Percentiles rank a stretch among this genome's conserved stretches.
These are phyloP conservation scores for Chaetomium strumarium DNA, from an alignment of 2,329 filamentous ascomycete genomes.

Conservation along the genomic window DNA sequence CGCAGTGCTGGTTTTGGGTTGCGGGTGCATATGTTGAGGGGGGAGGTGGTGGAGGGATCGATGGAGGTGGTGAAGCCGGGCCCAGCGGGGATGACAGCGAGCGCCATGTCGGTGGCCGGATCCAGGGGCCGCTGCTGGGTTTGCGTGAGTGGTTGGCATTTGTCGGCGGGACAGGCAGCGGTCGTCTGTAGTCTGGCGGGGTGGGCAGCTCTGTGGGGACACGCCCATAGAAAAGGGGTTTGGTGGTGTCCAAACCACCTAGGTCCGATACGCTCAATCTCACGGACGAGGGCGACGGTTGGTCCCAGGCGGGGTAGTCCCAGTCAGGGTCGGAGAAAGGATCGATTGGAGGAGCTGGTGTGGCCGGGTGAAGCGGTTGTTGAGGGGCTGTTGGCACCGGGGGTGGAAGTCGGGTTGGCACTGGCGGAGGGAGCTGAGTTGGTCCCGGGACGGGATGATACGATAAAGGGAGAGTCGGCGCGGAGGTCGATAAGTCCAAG, in stretches of 20 bases:
- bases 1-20: background rate
- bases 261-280: background rate
- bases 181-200: background rate
- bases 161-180: background rate
- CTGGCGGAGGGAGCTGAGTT: background rate
- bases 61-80: background rate
- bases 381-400: background rate
- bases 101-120: slow-evolving; percentile 12
- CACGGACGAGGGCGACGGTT: background rate
- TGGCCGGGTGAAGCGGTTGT: background rate
- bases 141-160: slow-evolving; percentile 4
- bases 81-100: background rate
- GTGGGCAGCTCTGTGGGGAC: slow-evolving; percentile 5
- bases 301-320: slow-evolving; percentile 2
- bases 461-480: background rate
- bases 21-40: background rate
- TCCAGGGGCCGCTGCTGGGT: slow-evolving; percentile 9
- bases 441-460: background rate
- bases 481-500: background rate
- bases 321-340: background rate
- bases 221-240: background rate
- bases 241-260: background rate
- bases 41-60: background rate
- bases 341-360: background rate
- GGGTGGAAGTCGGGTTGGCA: slow-evolving; percentile 5